Evolutionary conservation across 2,329 filamentous ascomycete species (phyloP), one percentile per base, ranked within the genome.

Genomic region (Dothideomycetidae sp.): DNA sequence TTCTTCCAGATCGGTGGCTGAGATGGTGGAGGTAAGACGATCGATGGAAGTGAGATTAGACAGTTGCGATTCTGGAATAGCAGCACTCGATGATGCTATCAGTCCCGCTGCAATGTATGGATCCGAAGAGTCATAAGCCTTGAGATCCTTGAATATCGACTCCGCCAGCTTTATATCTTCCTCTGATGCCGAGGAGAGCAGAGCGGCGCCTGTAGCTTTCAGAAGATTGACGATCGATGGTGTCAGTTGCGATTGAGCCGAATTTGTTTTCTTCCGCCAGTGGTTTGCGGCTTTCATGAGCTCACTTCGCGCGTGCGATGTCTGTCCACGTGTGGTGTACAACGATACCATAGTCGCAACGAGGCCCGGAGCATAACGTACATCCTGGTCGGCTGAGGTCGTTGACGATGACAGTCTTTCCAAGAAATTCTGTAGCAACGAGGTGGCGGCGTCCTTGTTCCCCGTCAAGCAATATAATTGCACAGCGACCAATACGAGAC

Each of bases 281-380:
- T 92, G 78, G 10, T 70, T 65, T 9, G 84, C 83, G 12, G 88
- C 84, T 56, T 79, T 81, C 42, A 76, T 73, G 12, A 96, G 66
- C 52, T 90, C 81, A 5, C 64, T 60, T 44, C 81, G 81, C 43
- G 81, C 75, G 18, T 81, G 75, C 15, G 68, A 63, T 46, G 78
- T 78, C 23, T 85, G 80, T 28, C 80, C 78, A 54, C 90, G 78
- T 2, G 69, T 63, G 48, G 74, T 73, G 58, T 93, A 90, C 0
- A 98, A 67, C 2, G 81, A 76, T 7, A 93, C 78, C 3, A 81
- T 66, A 2, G 88, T 66, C 1, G 82, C 84, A 17, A 96, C 71
- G 1, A 98, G 66, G 2, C 88, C 88, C 0, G 90, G 88, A 16
- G 83, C 78, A 55, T 78, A 90, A 9, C 86, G 78, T 16, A 80